These are phyloP conservation scores for Stagonosporopsis cucurbitacearum DNA, from an alignment of 2,329 filamentous ascomycete species.

Conservation along the genomic window DNA sequence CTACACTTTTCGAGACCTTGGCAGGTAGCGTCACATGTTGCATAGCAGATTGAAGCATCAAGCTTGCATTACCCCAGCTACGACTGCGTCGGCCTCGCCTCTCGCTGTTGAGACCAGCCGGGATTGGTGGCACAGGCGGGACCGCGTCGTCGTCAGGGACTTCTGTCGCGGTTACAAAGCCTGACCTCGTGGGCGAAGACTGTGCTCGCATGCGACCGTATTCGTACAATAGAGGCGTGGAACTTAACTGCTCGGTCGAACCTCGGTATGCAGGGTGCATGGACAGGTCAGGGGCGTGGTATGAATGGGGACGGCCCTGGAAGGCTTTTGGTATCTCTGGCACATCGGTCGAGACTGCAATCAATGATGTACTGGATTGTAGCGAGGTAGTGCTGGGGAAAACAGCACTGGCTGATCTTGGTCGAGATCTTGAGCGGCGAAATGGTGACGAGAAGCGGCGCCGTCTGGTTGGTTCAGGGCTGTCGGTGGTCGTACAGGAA, in stretches of 20 bases:
- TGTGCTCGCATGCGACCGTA: conserved; percentile 30
- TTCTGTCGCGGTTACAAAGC: conserved; percentile 14
- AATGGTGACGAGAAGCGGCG: conserved; percentile 45
- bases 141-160: conserved; percentile 29
- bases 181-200: conserved; percentile 38
- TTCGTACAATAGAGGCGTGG: conserved; percentile 5
- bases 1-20: conserved; percentile 12
- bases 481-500: conserved; percentile 18
- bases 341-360: conserved; percentile 1
- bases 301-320: conserved; percentile 34
- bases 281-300: conserved; percentile 42
- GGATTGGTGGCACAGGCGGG: conserved; percentile 42
- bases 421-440: conserved; percentile 38
- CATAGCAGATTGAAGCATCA: conserved; percentile 38
- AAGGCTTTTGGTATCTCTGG: conserved; percentile 16
- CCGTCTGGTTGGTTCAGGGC: conserved; percentile 33
- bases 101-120: conserved; percentile 24
- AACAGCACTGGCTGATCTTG: conserved; percentile 38
- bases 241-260: conserved; percentile 18
- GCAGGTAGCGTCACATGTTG: conserved; percentile 34
- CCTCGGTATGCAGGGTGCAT: conserved; percentile 22
- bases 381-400: conserved; percentile 29
- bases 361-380: conserved; percentile 14
- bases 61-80: conserved; percentile 28
- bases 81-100: conserved; percentile 7